Percentiles rank a stretch among this genome's conserved stretches.
phyloP scores from a whole-genome alignment of 1,139 yeast species.

The Yamadazyma trypodendri region DNA sequence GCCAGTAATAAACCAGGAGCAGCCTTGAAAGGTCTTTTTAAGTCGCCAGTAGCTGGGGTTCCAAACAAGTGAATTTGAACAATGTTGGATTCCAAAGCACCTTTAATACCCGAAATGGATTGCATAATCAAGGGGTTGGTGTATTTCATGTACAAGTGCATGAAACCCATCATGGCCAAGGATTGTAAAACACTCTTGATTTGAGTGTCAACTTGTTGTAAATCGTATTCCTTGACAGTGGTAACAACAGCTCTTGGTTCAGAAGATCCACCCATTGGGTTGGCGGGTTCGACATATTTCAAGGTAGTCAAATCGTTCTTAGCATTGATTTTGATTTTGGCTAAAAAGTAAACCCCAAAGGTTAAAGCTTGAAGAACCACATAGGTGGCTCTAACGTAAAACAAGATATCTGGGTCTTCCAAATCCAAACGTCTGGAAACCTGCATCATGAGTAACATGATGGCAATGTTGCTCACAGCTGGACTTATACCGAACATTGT shows the following conservation, averaged over 20 bases:
- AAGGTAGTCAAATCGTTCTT: constrained; percentile 91
- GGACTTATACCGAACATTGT: constrained; percentile 61
- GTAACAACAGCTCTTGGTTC: constrained; percentile 78
- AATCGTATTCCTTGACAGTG: constrained; percentile 92
- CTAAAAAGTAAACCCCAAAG: constrained; percentile 62
- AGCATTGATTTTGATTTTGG: constrained; percentile 58
- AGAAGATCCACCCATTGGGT: constrained; percentile 72
- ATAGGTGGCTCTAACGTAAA: constrained; percentile 78
- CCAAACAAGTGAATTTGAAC: constrained; percentile 90
- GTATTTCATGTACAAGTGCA: constrained; percentile 97
- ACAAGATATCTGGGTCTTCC: constrained; percentile 75
- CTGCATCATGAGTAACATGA: constrained; percentile 98
- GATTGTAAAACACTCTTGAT: constrained; percentile 85
- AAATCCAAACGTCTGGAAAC: constrained; percentile 86
- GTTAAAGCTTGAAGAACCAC: constrained; percentile 65
- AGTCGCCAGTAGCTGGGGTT: constrained; percentile 81
- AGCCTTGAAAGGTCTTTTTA: constrained; percentile 95
- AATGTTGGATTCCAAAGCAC: constrained; percentile 87
- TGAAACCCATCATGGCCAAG: constrained; percentile 96
- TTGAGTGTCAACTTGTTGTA: constrained; percentile 75
- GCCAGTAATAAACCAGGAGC: constrained; percentile 77
- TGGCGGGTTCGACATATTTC: constrained; percentile 87
- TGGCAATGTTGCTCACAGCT: constrained; percentile 77
- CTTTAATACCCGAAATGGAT: constrained; percentile 84
- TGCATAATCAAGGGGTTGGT: constrained; percentile 97